Base-by-base conservation (phyloP, 164 flowering plant genomes). In the Aristolochia californica region DNA sequence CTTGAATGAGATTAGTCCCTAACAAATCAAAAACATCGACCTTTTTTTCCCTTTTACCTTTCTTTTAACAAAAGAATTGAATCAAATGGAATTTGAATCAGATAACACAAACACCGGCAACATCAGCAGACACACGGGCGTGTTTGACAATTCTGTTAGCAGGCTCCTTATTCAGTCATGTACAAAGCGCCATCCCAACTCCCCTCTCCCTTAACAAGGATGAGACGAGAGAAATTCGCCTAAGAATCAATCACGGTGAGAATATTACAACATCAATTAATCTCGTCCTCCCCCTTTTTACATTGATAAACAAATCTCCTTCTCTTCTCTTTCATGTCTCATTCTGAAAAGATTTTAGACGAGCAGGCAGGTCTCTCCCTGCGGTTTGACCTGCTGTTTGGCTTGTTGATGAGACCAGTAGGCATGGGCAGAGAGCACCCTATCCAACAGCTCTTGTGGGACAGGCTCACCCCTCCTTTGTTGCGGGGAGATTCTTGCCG, bases 391-490 rank as follows among this genome's bases (percentile, higher is more conserved):
- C 23, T 73, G 83, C 50, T 82, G 87, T 74, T 80, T 87, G 16
- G 79, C 79, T 64, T 85, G 97, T 60, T 83, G 88, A 44, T 80
- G 84, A 48, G 88, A 80, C 98, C 98, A 93, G 67, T 78, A 85
- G 0, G 84, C 73, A 63, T 93, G 98, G 14, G 97, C 96, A 15
- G 80, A 56, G 58, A 93, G 55, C 22, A 87, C 96, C 60, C 97
- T 66, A 81, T 93, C 91, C 65, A 89, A 55, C 12, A 93, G 83
- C 65, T 85, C 94, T 64, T 93, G 99, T 0, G 99, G 99, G 13
- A 87, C 97, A 0, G 98, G 96, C 75, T 87, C 88, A 18, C 98
- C 98, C 73, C 98, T 77, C 62, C 98, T 78, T 61, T 93, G 98
- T 64, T 87, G 97, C 15, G 97, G 97, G 15, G 94, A 64, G 45